Base-by-base conservation (phyloP, 116 monocot species). In the Posidonia oceanica region DNA sequence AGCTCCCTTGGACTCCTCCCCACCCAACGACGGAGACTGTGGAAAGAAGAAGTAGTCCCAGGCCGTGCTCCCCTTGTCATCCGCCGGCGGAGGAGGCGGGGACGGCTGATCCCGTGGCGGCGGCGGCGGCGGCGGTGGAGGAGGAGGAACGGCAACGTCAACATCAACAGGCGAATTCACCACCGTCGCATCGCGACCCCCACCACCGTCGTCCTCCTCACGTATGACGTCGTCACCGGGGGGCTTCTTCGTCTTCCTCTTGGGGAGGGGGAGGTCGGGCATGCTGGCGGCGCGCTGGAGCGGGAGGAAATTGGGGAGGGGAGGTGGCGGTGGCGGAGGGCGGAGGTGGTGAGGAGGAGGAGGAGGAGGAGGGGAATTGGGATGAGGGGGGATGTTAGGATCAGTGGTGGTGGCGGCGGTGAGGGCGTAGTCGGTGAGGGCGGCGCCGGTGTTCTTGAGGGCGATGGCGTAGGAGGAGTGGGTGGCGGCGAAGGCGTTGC, bases 401-500 rank as follows among this genome's bases (percentile, higher is more conserved):
- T 44, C 44, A 6, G 44, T 29, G 58, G 36, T 36, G 17, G 40
- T 22, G 52, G 59, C 53, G 69, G 68, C 88, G 59, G 71, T 70
- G 18, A 80, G 86, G 40, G 69, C 94, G 70, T 75, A 94, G 62
- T 94, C 94, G 51, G 75, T 77, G 61, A 88, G 78, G 23, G 94
- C 94, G 65, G 84, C 80, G 54, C 94, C 91, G 64, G 94, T 94
- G 79, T 84, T 76, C 67, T 74, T 81, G 61, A 94, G 86, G 60
- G 82, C 41, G 65, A 86, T 52, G 69, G 79, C 48, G 79, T 94
- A 94, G 64, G 77, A 62, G 78, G 85, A 79, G 72, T 87, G 88
- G 54, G 87, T 80, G 14, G 85, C 80, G n/a, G 88, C 85, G 76
- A 91, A 85, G 83, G 83, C 87, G 78, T 94, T 85, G 72, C 90